Percentiles rank a stretch among this genome's conserved stretches.
Conservation (phyloP, 805 yeast genomes). For the Ogataea nakhonphanomensis region DNA sequence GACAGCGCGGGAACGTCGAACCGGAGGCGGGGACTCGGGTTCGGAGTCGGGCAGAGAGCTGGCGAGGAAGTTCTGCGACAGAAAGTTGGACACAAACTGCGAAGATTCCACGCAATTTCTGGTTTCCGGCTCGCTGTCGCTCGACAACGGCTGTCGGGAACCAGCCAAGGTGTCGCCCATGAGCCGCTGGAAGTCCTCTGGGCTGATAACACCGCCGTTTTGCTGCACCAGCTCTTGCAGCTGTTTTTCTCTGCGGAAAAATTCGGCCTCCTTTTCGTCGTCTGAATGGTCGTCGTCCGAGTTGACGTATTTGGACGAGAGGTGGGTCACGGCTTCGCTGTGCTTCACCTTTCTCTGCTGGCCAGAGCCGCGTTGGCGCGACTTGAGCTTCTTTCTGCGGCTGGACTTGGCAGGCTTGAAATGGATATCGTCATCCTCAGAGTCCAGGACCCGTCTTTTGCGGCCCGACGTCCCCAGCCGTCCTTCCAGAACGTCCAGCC, state of each 20-base stretch:
- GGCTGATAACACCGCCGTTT: conserved; percentile 27
- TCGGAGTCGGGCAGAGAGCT: neutral
- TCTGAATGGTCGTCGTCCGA: conserved; percentile 67
- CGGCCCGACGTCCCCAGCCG: conserved; percentile 21
- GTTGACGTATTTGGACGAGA: conserved; percentile 52
- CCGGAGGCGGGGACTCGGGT: neutral
- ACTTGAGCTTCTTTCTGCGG: conserved; percentile 7
- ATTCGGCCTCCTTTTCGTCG: conserved; percentile 47
- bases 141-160: neutral
- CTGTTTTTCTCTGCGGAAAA: conserved; percentile 54
- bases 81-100: too few species aligned
- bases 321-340: conserved; percentile 20
- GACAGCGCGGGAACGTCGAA: conserved; percentile 2
- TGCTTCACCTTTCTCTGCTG: neutral
- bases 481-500: conserved; percentile 39
- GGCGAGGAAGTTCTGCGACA: too few species aligned
- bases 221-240: conserved; percentile 36
- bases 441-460: conserved; percentile 21
- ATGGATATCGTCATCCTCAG: conserved; percentile 14
- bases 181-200: conserved; percentile 25
- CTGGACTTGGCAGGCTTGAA: conserved; percentile 12
- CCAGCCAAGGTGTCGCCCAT: conserved; percentile 2
- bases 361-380: conserved; percentile 7
- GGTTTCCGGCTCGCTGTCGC: conserved; percentile 13
- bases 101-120: neutral